Evolutionary conservation across 176 grass and related monocot genomes (phyloP), one percentile per base, ranked within the genome.

Genomic region (Bromus sterilis): DNA sequence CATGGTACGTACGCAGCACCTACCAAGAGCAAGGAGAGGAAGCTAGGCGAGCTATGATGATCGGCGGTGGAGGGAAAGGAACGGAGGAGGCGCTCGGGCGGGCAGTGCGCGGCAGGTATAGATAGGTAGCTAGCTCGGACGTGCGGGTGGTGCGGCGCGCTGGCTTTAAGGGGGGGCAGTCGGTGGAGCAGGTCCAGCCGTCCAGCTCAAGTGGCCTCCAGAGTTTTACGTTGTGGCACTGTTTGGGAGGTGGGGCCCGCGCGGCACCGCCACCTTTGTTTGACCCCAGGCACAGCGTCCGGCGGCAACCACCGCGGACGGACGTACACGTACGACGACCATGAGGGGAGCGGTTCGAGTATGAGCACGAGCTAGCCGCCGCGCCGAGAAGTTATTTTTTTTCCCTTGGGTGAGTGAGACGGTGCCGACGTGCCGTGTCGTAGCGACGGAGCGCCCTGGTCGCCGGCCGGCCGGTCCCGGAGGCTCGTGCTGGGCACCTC

Each of bases 261-360:
- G 78, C 63, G 86, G 56, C 69, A 89, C 35, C 72, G 81, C 56
- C 81, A 84, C 44, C 60, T 24, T 18, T 51, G 11, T 23, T 69
- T 89, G 82, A 76, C 82, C 77, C 60, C 49, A 49, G 60, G 40
- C 64, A 71, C 40, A 71, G 79, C 31, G 37, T 39, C 60, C 21
- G 25, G 60, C 48, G 69, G 34, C 36, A 24, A 4, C n/a, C 1
- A 23, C 36, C 4, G 36, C 55, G 37, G 44, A 31, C 49, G 20
- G 34, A 9, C 56, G 56, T 23, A 23, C 21, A 20, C 55, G 9
- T n/a, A 56, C 55, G 53, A 56, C 53, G 53, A n/a, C n/a, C n/a
- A n/a, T n/a, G n/a, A n/a, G n/a, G n/a, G n/a, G n/a, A n/a, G n/a
- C n/a, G n/a, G n/a, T n/a, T n/a, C n/a, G n/a, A n/a, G n/a, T n/a